A percentile compares a stretch with the other conserved stretches of the same genome.
phyloP scores from a whole-genome alignment of 179 eudicot species.

The Vitellaria paradoxa region DNA sequence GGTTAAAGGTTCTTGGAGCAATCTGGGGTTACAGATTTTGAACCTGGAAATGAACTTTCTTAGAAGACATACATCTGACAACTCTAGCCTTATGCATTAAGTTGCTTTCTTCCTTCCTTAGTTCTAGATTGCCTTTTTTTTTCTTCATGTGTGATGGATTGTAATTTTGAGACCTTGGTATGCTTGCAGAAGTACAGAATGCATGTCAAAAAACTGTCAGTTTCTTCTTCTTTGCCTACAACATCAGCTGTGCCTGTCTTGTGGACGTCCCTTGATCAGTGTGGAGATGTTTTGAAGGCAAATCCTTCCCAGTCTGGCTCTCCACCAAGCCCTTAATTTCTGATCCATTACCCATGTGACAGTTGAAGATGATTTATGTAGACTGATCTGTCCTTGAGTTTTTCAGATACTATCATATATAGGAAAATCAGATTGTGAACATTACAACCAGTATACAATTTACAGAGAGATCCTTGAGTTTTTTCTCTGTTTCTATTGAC shows the following conservation, averaged over 20 bases:
- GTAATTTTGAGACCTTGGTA: no score
- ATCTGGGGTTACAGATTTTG: no score
- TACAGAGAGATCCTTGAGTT: neutral
- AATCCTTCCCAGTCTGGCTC: neutral
- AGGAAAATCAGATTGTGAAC: neutral
- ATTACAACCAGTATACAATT: neutral
- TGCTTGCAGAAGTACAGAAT: slow-evolving; percentile 13
- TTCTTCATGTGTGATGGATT: no score
- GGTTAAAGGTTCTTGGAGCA: no score
- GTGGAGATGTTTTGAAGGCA: neutral
- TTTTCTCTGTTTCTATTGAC: neutral
- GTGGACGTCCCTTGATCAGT: neutral
- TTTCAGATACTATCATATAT: neutral
- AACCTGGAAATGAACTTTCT: no score
- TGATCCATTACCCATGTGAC: no score
- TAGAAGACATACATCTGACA: no score
- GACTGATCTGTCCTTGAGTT: neutral
- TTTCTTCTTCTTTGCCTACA: neutral
- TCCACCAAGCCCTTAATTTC: no score
- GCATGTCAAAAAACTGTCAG: neutral
- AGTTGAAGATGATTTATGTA: neutral
- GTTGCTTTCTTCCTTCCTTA: neutral
- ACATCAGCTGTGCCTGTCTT: neutral
- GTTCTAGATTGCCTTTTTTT: neutral
- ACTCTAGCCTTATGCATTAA: neutral